Evolutionary conservation across 495 filamentous ascomycete species (phyloP).

Genomic region (Entonaema liquescens): DNA sequence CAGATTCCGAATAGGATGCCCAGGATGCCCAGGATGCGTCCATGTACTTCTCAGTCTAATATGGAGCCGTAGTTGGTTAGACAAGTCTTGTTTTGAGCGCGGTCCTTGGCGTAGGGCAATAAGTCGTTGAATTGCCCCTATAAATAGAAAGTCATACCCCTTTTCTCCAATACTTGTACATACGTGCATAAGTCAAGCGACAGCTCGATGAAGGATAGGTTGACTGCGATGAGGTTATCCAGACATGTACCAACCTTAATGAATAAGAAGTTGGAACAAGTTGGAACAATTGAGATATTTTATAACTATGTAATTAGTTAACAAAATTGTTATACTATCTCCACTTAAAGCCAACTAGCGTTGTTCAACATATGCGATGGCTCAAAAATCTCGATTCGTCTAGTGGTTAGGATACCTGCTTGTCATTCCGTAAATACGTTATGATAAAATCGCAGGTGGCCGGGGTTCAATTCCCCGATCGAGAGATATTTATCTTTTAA

Average conservation of each 20-base stretch:
- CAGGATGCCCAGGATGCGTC: background rate
- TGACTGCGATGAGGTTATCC: no score
- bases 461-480: slow-evolving; percentile 55
- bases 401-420: slow-evolving; percentile 39
- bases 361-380: background rate
- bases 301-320: no score
- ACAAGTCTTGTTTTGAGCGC: background rate
- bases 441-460: slow-evolving; percentile 44
- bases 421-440: slow-evolving; percentile 12
- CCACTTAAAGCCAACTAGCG: background rate
- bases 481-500: slow-evolving; percentile 30
- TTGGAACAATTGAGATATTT: no score
- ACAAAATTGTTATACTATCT: background rate
- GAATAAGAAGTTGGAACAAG: background rate
- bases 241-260: no score
- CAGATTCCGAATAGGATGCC: background rate
- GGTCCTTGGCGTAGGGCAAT: background rate
- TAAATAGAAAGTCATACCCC: background rate
- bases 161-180: background rate
- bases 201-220: no score
- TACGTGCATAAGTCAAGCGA: background rate
- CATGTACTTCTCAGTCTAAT: background rate
- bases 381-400: slow-evolving; percentile 28
- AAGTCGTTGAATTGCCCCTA: no score
- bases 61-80: background rate